Conservation (phyloP, 768 basidiomycete species). For the Kwoniella sp. region DNA sequence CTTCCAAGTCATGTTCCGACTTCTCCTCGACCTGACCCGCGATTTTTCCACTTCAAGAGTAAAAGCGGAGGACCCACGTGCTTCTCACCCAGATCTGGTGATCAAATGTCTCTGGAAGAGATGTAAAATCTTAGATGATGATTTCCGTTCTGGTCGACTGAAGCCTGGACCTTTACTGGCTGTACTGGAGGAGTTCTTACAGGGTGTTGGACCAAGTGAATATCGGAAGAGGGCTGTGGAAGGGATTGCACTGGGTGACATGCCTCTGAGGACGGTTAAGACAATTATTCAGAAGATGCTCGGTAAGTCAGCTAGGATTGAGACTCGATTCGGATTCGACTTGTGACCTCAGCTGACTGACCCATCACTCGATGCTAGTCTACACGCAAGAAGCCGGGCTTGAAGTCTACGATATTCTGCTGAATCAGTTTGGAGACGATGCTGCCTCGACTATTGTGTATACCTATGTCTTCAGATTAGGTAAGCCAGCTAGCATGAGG, state of each 20-base stretch:
- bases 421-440: constrained; percentile 80
- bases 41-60: constrained; percentile 56
- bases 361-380: constrained; percentile 10
- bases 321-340: neutral
- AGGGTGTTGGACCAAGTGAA: constrained; percentile 90
- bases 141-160: constrained; percentile 74
- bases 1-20: constrained; percentile 71
- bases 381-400: constrained; percentile 38
- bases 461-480: constrained; percentile 42
- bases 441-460: constrained; percentile 45
- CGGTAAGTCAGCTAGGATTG: constrained; percentile 63
- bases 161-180: constrained; percentile 87
- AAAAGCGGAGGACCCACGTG: constrained; percentile 72
- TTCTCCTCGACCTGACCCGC: constrained; percentile 75
- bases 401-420: constrained; percentile 85
- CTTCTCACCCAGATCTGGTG: constrained; percentile 87
- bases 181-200: constrained; percentile 89
- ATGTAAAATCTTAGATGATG: constrained; percentile 89
- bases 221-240: constrained; percentile 90
- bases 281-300: constrained; percentile 97
- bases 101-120: constrained; percentile 98
- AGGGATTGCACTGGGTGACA: constrained; percentile 91
- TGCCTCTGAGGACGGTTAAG: constrained; percentile 97
- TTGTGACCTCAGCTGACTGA: neutral
- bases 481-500: constrained; percentile 28